phyloP scores from a whole-genome alignment of 169 alveolate genomes.

The Plasmodium falciparum region DNA sequence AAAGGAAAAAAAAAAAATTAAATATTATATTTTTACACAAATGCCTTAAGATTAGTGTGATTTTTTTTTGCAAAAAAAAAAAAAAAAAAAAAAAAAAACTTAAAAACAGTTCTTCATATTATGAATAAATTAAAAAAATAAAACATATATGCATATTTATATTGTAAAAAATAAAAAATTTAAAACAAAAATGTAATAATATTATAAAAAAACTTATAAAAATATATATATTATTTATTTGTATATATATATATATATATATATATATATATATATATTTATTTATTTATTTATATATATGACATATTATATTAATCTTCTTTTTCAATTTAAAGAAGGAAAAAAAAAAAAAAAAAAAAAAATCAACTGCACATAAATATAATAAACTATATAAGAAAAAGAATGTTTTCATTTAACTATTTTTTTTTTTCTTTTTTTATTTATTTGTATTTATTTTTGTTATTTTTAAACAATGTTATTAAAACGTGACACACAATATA shows the following conservation, averaged over 20 bases:
- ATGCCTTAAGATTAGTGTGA: constrained; percentile 20
- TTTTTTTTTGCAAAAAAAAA: constrained; percentile 1
- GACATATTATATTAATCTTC: background rate
- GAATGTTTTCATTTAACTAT: too few relatives aligned
- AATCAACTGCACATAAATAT: too few relatives aligned
- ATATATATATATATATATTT: too few relatives aligned
- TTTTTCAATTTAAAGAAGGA: too few relatives aligned
- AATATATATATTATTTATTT: constrained; percentile 11
- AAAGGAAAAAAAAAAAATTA: background rate
- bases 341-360: too few relatives aligned
- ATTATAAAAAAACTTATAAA: constrained; percentile 28
- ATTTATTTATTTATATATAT: too few relatives aligned
- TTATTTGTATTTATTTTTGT: too few relatives aligned
- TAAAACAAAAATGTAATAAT: constrained; percentile 38
- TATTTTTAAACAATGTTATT: too few relatives aligned
- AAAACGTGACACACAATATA: too few relatives aligned
- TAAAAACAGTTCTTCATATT: constrained; percentile 24
- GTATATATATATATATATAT: too few relatives aligned
- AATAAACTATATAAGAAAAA: too few relatives aligned
- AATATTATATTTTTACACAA: constrained; percentile 33
- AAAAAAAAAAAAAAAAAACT: constrained; percentile 38
- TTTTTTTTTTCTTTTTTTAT: too few relatives aligned
- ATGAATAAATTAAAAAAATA: constrained; percentile 60
- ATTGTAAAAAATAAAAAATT: constrained; percentile 26
- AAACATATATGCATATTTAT: background rate